A percentile compares a stretch with the other conserved stretches of the same genome.
Conservation (phyloP, 2,329 filamentous ascomycete species). For the Dendrostoma leiphaemia region DNA sequence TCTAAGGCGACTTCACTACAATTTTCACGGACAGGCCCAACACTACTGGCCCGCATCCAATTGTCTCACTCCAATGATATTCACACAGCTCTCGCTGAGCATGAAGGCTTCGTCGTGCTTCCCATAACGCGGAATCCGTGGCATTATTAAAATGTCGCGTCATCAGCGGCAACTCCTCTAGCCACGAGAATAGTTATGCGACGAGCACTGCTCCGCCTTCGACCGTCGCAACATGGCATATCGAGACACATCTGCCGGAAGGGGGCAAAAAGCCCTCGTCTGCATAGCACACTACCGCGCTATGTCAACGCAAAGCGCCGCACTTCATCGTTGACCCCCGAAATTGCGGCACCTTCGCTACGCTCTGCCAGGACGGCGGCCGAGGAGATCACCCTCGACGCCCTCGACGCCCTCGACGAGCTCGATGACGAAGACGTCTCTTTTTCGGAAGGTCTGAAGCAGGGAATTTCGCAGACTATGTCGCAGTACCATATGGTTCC, state of each 20-base stretch:
- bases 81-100: background rate
- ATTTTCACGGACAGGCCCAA: background rate
- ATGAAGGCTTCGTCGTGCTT: background rate
- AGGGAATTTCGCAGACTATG: constrained; percentile 11
- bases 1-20: background rate
- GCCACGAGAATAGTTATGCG: constrained; percentile 16
- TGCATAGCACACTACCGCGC: background rate
- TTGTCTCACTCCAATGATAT: background rate
- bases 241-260: background rate
- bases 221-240: constrained; percentile 13
- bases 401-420: background rate
- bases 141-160: background rate
- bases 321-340: constrained; percentile 4
- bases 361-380: constrained; percentile 11
- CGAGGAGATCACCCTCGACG: constrained; percentile 10
- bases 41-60: no score
- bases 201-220: constrained; percentile 11
- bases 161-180: constrained; percentile 4
- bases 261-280: background rate
- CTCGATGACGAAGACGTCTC: constrained; percentile 6
- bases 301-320: background rate
- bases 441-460: constrained; percentile 10
- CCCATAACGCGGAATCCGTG: background rate
- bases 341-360: background rate
- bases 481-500: background rate